Percentiles rank a stretch among this genome's conserved stretches.
Conservation (phyloP, 2,329 filamentous ascomycete species). For the Pseudogymnoascus sp. region DNA sequence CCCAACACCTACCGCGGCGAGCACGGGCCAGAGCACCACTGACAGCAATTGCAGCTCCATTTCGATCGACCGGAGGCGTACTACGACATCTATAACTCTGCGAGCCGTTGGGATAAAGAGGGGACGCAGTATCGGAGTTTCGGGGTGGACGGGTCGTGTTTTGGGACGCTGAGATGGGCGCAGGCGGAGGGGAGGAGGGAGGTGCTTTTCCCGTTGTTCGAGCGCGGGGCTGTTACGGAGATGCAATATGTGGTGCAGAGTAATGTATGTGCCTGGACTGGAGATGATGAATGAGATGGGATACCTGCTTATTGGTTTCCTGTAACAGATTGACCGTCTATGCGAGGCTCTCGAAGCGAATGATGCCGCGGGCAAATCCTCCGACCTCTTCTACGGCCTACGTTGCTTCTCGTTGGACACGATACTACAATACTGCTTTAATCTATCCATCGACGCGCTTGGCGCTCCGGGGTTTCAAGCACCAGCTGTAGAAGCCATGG, state of each 20-base stretch:
- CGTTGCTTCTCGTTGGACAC: constrained; percentile 29
- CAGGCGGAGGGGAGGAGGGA: constrained; percentile 33
- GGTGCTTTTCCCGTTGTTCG: constrained; percentile 35
- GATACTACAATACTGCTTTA: constrained; percentile 34
- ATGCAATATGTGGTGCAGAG: constrained; percentile 29
- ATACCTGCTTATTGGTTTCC: background rate
- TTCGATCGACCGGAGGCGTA: constrained; percentile 34
- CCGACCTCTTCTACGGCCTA: constrained; percentile 26
- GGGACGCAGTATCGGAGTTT: constrained; percentile 32
- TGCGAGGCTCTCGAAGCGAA: constrained; percentile 26
- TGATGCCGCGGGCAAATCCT: constrained; percentile 15
- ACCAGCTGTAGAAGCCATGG: constrained; percentile 33
- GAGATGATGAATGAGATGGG: background rate
- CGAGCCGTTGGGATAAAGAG: constrained; percentile 36
- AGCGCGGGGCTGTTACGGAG: constrained; percentile 28
- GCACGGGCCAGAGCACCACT: background rate
- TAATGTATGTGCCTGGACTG: constrained; percentile 21
- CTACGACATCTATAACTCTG: constrained; percentile 34
- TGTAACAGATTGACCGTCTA: constrained; percentile 22
- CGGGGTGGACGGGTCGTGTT: constrained; percentile 32
- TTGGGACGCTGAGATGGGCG: constrained; percentile 32
- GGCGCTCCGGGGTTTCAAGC: constrained; percentile 32
- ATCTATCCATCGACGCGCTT: constrained; percentile 30
- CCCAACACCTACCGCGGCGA: background rate
- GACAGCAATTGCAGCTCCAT: constrained; percentile 28